Base-by-base conservation (phyloP, 2,329 filamentous ascomycete genomes). In the Exophiala sideris region DNA sequence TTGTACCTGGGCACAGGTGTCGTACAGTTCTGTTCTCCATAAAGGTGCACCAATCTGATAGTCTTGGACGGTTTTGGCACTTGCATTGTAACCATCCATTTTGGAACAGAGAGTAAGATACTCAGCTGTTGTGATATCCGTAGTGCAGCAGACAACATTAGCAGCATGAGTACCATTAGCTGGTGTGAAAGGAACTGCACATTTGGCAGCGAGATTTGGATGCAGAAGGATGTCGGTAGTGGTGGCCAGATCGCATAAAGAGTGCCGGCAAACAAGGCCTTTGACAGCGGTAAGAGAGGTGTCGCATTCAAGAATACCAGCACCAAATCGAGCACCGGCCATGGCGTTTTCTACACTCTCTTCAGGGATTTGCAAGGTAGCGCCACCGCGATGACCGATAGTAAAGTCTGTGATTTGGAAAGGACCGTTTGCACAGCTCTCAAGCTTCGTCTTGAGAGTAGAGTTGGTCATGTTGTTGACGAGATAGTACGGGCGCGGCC, bases 21-120 rank as follows among this genome's bases (percentile, higher is more conserved):
- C 41, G 18, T 62, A 62, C 10, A 62, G 53, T n/a, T 58, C 55
- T n/a, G 62, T 64, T 11, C 62, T 40, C 54, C 57, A 64, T 59
- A 69, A 70, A 0, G 82, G 78, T 0, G 82, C 85, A 52, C 82
- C 81, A 62, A 74, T 70, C 54, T 83, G 78, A 71, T 79, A 86
- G 61, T 82, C 79, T 34, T 74, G 68, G 0, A 80, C 71, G 1
- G 78, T 87, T 18, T 79, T 79, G 33, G 83, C 42, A 73, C 77
- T 59, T 74, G 68, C 46, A 64, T 86, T 83, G 65, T 71, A 79
- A 46, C 80, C 80, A 64, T 89, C 86, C 83, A 87, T 87, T 71
- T 87, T 88, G 64, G 79, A 79, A 71, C 86, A 89, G 5, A 89
- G 79, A 4, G 77, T 74, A 69, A 83, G 81, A 75, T 82, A 88